Conservation (phyloP, 208 protist genomes). For the Trypanosoma mega region DNA sequence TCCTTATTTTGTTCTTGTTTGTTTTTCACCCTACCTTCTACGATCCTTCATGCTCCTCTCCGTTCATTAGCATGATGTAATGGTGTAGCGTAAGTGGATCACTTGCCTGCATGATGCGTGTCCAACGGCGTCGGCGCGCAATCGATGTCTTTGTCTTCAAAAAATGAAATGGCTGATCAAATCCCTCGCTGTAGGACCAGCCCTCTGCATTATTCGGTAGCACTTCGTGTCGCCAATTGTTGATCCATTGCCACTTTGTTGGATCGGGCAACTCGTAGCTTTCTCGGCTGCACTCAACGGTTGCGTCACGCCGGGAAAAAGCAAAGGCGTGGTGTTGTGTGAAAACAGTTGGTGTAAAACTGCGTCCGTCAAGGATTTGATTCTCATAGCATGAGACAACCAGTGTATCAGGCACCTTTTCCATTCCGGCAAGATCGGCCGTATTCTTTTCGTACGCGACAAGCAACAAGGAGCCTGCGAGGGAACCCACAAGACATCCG, state of each 20-base stretch:
- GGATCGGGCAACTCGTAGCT: constrained; percentile 38
- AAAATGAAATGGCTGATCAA: constrained; percentile 24
- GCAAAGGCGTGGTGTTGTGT: constrained; percentile 26
- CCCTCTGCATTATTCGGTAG: constrained; percentile 46
- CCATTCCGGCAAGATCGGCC: constrained; percentile 39
- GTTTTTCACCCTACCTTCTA: too few species aligned
- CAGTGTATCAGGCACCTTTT: constrained; percentile 28
- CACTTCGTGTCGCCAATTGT: constrained; percentile 47
- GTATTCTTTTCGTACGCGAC: constrained; percentile 50
- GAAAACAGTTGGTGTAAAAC: constrained; percentile 37
- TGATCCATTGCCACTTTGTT: constrained; percentile 47
- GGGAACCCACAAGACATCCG: constrained; percentile 42
- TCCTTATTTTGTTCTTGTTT: neutral
- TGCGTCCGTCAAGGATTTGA: constrained; percentile 29
- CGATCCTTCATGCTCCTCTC: neutral
- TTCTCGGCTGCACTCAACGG: constrained; percentile 30
- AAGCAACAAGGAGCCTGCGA: constrained; percentile 37
- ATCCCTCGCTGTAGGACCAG: constrained; percentile 45
- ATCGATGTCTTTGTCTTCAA: constrained; percentile 18
- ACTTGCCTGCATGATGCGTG: constrained; percentile 53
- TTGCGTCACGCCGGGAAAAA: constrained; percentile 37
- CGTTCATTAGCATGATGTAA: constrained; percentile 19
- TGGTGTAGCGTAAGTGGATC: constrained; percentile 46
- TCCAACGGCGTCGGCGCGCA: constrained; percentile 50
- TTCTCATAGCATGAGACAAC: constrained; percentile 68